Base-by-base conservation (phyloP, 345 rosid genomes). In the Linum lewisii region DNA sequence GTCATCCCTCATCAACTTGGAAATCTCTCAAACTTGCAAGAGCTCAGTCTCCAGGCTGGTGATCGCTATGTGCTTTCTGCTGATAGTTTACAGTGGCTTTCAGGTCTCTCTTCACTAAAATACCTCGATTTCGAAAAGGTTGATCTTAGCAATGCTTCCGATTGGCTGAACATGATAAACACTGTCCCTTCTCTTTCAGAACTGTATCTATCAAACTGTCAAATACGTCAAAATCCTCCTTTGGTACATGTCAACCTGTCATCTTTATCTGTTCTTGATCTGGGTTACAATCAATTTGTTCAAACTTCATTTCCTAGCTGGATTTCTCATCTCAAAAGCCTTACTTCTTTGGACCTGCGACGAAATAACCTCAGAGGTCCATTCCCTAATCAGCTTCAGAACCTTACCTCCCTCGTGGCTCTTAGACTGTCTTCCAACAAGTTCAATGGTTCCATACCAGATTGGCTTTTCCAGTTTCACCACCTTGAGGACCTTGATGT, bases 41-140 rank as follows among this genome's bases (percentile, higher is more conserved):
- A 23, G 22, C 70, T 69, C 23, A 62, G 72, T 32, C 58, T 74
- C n/a, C 1, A 51, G 3, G 24, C 24, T 21, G 0, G 5, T 8
- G 7, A 0, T 42, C 24, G 14, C 23, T 10, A 15, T 29, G 5
- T 37, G 1, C 7, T 50, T 15, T 13, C 2, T 51, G 57, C 13
- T 51, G 69, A 66, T 4, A 61, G 62, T 62, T n/a, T 75, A 6
- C 6, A 24, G 1, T 78, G 78, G 79, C 45, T 75, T 21, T 59
- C 67, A 16, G 16, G 21, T 51, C 69, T 75, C 59, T 15, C 49
- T 9, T 56, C 18, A 3, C 59, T 75, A 18, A 25, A 64, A 37
- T 9, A 20, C 34, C 77, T 78, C 26, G 65, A 75, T 47, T 4
- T 75, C 47, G 55, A 63, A 50, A 0, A 0, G 0, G 50, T 32